These are phyloP conservation scores for Hamamelis virginiana DNA, from an alignment of 164 flowering plant genomes.

Conservation along the genomic window DNA sequence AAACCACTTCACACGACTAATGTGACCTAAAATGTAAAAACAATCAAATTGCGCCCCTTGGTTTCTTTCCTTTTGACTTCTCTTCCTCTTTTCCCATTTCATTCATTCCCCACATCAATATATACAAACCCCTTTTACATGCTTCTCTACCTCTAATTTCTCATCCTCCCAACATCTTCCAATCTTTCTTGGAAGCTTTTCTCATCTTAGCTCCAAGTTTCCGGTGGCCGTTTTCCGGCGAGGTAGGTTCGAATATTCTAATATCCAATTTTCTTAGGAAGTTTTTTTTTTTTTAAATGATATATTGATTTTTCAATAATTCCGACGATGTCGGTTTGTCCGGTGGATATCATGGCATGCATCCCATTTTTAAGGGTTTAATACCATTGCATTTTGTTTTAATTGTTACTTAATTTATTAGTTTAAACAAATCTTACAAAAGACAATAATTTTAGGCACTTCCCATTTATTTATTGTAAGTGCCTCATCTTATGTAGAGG, in stretches of 20 bases:
- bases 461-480: too few relatives aligned
- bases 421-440: too few relatives aligned
- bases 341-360: too few relatives aligned
- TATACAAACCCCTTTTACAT: neutral
- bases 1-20: conserved; percentile 2
- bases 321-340: too few relatives aligned
- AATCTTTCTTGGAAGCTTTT: neutral
- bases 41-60: conserved; percentile 20
- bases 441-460: too few relatives aligned
- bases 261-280: conserved; percentile 1
- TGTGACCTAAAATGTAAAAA: neutral
- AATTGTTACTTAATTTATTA: too few relatives aligned
- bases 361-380: too few relatives aligned
- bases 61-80: conserved; percentile 9
- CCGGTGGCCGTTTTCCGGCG: neutral
- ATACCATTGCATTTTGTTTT: too few relatives aligned
- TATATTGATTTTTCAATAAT: too few relatives aligned
- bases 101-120: neutral
- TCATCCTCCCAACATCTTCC: neutral
- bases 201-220: neutral
- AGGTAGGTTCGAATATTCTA: neutral
- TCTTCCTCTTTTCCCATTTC: neutral
- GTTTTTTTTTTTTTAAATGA: neutral
- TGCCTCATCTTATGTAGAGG: too few relatives aligned
- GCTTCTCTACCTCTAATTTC: neutral